Evolutionary conservation across 1,284 basidiomycete species (phyloP).

Genomic region (Ceratobasidium papillatum): DNA sequence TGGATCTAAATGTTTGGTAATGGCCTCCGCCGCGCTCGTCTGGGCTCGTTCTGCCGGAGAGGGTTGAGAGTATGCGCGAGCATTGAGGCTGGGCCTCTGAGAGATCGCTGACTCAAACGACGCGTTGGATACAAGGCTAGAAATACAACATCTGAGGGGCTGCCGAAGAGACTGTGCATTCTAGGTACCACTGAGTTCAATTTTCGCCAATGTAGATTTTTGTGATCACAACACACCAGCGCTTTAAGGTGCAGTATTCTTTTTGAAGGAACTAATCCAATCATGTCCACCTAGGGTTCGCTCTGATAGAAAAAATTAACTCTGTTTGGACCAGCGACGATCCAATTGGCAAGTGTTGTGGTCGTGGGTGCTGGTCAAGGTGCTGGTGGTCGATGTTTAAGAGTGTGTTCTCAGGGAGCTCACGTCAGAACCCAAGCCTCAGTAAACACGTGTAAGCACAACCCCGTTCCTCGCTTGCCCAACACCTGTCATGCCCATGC

Average conservation of each 20-base stretch:
- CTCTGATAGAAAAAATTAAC: too few species aligned
- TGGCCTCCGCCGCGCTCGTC: background rate
- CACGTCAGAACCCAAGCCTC: background rate
- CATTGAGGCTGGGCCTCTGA: background rate
- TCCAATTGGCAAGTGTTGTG: too few species aligned
- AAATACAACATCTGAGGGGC: background rate
- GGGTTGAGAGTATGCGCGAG: background rate
- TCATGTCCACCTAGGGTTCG: background rate
- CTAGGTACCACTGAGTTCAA: background rate
- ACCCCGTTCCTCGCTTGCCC: background rate
- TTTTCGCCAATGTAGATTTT: background rate
- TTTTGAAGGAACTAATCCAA: background rate
- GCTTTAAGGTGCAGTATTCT: background rate
- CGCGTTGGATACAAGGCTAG: background rate
- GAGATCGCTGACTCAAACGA: too few species aligned
- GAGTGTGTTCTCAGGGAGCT: background rate
- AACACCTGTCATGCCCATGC: conserved; percentile 15
- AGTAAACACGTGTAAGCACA: background rate
- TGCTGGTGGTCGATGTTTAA: background rate
- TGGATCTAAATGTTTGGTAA: conserved; percentile 8
- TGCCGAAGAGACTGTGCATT: too few species aligned
- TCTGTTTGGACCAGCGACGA: too few species aligned
- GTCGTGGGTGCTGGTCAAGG: background rate
- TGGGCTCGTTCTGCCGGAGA: conserved; percentile 1
- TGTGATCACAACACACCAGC: background rate